Conservation (phyloP, 2,329 filamentous ascomycete species). For the Sporothrix sp. region DNA sequence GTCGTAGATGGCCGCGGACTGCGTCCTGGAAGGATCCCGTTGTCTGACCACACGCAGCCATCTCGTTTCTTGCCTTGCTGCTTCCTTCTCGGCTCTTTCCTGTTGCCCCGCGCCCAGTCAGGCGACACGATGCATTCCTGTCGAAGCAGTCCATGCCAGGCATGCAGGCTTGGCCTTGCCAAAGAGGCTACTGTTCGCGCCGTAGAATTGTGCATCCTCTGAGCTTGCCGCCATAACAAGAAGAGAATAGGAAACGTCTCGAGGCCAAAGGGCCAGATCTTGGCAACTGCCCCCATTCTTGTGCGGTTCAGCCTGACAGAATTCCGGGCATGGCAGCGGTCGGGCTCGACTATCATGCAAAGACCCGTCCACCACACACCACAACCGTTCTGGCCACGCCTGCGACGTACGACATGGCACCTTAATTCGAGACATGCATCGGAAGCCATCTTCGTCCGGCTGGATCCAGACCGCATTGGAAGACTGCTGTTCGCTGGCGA, state of each 20-base stretch:
- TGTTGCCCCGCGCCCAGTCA: neutral
- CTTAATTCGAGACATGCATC: neutral
- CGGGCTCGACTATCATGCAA: no score
- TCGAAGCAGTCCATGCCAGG: neutral
- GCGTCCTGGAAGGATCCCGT: no score
- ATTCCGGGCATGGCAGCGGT: neutral
- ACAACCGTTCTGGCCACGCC: neutral
- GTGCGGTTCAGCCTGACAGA: neutral
- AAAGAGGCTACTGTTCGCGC: neutral
- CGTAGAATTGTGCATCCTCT: neutral
- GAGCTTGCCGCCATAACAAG: neutral
- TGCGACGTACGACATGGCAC: neutral
- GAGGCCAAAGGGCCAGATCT: neutral
- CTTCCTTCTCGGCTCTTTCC: neutral
- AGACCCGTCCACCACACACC: neutral
- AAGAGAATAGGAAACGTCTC: neutral
- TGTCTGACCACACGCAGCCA: neutral
- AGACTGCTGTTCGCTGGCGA: neutral
- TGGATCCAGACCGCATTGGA: neutral
- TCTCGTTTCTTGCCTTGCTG: neutral
- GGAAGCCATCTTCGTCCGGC: neutral
- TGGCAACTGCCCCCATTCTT: constrained; percentile 5
- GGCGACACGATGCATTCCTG: constrained; percentile 1
- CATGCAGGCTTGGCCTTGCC: neutral
- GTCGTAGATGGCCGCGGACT: no score